Evolutionary conservation across 495 filamentous ascomycete genomes (phyloP).

Genomic region (Penicillium angulare): DNA sequence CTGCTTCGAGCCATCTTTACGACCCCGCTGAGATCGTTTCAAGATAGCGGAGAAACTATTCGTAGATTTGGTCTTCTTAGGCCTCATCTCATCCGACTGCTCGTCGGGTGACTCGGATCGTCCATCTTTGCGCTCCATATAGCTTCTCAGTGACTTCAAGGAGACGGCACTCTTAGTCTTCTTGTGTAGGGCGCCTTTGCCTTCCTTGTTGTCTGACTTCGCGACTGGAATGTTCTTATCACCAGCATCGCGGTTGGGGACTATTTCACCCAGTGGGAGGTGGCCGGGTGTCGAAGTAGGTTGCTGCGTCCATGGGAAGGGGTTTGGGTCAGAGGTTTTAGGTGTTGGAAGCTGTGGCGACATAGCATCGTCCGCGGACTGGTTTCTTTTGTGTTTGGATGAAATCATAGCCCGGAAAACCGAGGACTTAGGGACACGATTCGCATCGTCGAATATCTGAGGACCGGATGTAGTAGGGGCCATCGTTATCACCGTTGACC

Average conservation of each 20-base stretch:
- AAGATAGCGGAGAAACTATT: constrained; percentile 67
- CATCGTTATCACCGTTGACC: constrained; percentile 40
- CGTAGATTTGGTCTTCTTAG: constrained; percentile 82
- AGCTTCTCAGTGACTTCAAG: constrained; percentile 57
- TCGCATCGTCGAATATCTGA: constrained; percentile 47
- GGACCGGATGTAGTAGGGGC: constrained; percentile 34
- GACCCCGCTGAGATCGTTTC: constrained; percentile 44
- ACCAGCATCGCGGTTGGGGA: constrained; percentile 36
- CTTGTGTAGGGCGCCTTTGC: constrained; percentile 51
- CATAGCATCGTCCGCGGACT: constrained; percentile 38
- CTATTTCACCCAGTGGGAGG: constrained; percentile 38
- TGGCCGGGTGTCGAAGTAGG: constrained; percentile 21
- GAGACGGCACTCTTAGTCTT: constrained; percentile 67
- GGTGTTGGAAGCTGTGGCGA: constrained; percentile 10
- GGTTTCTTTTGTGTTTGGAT: constrained; percentile 42
- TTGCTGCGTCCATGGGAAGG: constrained; percentile 29
- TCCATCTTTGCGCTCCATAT: constrained; percentile 53
- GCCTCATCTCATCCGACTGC: constrained; percentile 44
- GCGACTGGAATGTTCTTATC: constrained; percentile 20
- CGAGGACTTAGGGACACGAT: constrained; percentile 38
- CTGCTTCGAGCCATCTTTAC: constrained; percentile 49
- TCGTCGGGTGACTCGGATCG: constrained; percentile 44
- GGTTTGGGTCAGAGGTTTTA: constrained; percentile 17
- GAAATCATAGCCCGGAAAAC: constrained; percentile 47
- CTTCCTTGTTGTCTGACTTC: constrained; percentile 26